These are phyloP conservation scores for Suhomyces vadensis DNA, from an alignment of 805 yeast genomes.

Conservation along the genomic window DNA sequence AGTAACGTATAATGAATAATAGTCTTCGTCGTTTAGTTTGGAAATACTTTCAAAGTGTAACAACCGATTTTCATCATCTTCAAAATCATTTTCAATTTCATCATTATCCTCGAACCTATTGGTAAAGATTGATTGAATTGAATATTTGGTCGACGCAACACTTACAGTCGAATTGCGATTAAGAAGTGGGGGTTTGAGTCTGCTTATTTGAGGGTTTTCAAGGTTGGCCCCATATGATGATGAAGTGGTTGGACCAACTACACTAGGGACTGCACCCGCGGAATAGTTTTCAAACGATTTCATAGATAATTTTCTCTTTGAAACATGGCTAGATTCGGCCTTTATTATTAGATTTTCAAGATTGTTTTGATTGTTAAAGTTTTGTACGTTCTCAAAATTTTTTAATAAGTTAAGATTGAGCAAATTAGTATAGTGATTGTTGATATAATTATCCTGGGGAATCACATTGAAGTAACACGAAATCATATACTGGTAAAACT, in stretches of 20 bases:
- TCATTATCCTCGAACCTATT: slow-evolving; percentile 12
- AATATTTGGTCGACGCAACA: slow-evolving; percentile 9
- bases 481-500: slow-evolving; percentile 38
- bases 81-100: slow-evolving; percentile 15
- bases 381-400: slow-evolving; percentile 36
- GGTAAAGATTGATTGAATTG: slow-evolving; percentile 12
- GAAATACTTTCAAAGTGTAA: neutral
- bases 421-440: slow-evolving; percentile 41
- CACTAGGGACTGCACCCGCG: neutral
- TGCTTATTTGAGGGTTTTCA: slow-evolving; percentile 1
- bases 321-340: slow-evolving; percentile 23
- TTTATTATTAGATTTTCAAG: slow-evolving; percentile 12
- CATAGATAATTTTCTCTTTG: slow-evolving; percentile 27
- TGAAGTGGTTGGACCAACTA: neutral
- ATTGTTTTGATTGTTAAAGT: slow-evolving; percentile 28
- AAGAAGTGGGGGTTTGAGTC: slow-evolving; percentile 3
- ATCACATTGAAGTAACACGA: slow-evolving; percentile 41
- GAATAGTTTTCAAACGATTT: slow-evolving; percentile 15
- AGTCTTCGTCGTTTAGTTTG: slow-evolving; percentile 11
- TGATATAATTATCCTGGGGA: slow-evolving; percentile 26
- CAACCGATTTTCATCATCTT: slow-evolving; percentile 7
- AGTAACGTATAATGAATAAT: slow-evolving; percentile 24
- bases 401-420: slow-evolving; percentile 39
- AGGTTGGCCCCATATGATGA: neutral
- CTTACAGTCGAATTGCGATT: slow-evolving; percentile 7